phyloP scores from a whole-genome alignment of 768 basidiomycete species.

The Hemileccinum rubropunctum region DNA sequence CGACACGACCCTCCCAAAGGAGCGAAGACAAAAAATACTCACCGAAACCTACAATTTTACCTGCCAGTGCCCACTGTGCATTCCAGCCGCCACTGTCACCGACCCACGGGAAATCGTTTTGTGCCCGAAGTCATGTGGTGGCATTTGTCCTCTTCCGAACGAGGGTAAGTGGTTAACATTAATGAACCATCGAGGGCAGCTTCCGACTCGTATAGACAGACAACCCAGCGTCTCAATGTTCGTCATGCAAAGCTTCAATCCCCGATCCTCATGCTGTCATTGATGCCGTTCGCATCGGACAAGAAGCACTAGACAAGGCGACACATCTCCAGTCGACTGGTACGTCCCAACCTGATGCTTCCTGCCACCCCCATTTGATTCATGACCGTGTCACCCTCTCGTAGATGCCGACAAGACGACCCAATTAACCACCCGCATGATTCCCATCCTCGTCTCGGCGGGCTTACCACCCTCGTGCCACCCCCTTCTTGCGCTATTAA shows the following conservation, averaged over 20 bases:
- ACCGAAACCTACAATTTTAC: slow-evolving; percentile 74
- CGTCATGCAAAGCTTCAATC: slow-evolving; percentile 50
- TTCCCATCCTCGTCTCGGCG: slow-evolving; percentile 59
- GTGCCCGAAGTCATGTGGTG: slow-evolving; percentile 72
- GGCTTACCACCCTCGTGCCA: slow-evolving; percentile 65
- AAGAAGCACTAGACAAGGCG: slow-evolving; percentile 76
- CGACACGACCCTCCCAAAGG: slow-evolving; percentile 71
- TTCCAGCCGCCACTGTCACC: slow-evolving; percentile 15
- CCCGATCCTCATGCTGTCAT: slow-evolving; percentile 50
- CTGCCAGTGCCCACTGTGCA: slow-evolving; percentile 68
- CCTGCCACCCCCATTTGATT: too few species aligned
- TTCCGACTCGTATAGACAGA: slow-evolving; percentile 36
- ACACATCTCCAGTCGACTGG: slow-evolving; percentile 57
- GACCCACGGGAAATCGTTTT: slow-evolving; percentile 69
- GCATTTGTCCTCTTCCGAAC: slow-evolving; percentile 54
- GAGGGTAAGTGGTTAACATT: slow-evolving; percentile 44
- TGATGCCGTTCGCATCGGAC: slow-evolving; percentile 65
- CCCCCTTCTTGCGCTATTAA: slow-evolving; percentile 71
- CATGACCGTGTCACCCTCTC: background rate
- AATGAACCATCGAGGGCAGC: background rate
- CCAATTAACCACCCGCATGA: slow-evolving; percentile 60
- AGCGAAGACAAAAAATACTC: slow-evolving; percentile 53
- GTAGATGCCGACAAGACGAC: slow-evolving; percentile 57
- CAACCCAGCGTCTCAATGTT: slow-evolving; percentile 46
- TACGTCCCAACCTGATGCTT: slow-evolving; percentile 22